Conservation (phyloP, 345 rosid genomes). For the Adansonia digitata region DNA sequence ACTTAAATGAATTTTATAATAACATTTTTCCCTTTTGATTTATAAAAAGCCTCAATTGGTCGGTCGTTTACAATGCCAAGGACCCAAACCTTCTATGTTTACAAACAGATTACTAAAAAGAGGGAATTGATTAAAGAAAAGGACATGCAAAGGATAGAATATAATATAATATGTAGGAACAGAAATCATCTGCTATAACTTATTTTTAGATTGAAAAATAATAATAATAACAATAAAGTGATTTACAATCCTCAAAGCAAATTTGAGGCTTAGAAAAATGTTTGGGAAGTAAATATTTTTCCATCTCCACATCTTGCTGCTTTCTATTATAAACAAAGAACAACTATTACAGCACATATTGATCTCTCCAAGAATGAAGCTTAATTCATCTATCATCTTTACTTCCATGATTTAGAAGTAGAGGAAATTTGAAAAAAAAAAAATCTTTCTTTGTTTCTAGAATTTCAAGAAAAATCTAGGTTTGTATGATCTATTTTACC, state of each 20-base stretch:
- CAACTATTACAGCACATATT: not conserved
- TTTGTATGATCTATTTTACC: slow-evolving; percentile 23
- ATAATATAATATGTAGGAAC: not conserved
- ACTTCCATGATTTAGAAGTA: slow-evolving; percentile 9
- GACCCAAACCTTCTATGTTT: too few species aligned
- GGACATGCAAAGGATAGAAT: too few species aligned
- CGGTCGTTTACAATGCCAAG: too few species aligned
- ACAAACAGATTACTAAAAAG: too few species aligned
- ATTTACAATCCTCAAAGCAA: slow-evolving; percentile 17
- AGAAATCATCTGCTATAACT: not conserved
- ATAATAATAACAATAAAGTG: not conserved
- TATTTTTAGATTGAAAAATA: not conserved
- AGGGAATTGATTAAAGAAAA: not conserved
- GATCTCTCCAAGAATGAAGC: not conserved
- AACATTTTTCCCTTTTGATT: too few species aligned
- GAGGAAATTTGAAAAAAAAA: not conserved
- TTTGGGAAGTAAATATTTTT: not conserved
- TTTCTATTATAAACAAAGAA: not conserved
- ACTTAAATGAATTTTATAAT: too few species aligned
- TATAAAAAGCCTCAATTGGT: too few species aligned
- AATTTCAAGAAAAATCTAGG: slow-evolving; percentile 7
- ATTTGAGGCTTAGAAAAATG: not conserved
- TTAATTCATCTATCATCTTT: too few species aligned
- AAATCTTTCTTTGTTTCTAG: slow-evolving; percentile 14
- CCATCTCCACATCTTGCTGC: not conserved